These are phyloP conservation scores for Senecio squalidus DNA, from an alignment of 140 eudicot species.

Conservation along the genomic window DNA sequence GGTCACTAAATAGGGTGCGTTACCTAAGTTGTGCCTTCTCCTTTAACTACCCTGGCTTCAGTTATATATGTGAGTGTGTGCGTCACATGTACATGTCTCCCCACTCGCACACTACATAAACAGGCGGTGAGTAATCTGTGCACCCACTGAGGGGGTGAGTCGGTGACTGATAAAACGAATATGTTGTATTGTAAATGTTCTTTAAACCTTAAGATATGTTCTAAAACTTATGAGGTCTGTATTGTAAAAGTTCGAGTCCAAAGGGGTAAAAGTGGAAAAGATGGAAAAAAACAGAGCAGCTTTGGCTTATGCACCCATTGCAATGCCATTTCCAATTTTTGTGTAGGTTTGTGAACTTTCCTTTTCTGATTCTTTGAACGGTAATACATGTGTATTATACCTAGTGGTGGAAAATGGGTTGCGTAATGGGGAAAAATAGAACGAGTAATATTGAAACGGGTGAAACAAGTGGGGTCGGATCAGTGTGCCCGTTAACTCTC, in stretches of 20 bases:
- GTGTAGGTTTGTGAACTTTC: not conserved
- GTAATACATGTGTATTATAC: not conserved
- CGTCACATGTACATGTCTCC: not conserved
- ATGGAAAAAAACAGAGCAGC: not conserved
- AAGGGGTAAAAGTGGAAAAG: not conserved
- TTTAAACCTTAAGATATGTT: not conserved
- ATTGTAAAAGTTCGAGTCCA: conserved; percentile 3
- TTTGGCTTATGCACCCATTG: not conserved
- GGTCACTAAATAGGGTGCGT: no score
- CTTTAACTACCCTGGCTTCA: no score
- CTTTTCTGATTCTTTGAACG: not conserved
- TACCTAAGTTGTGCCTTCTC: no score
- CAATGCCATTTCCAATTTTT: not conserved
- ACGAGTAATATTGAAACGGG: no score
- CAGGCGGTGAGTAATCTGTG: not conserved
- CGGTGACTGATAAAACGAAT: not conserved
- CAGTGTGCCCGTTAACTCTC: no score
- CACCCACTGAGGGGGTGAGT: not conserved
- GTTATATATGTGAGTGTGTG: not conserved
- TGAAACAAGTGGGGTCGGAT: no score
- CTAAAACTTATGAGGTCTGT: not conserved
- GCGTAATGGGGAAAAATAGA: no score
- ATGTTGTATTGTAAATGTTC: not conserved
- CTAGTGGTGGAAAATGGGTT: not conserved
- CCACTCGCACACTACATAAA: not conserved